Evolutionary conservation across 306 rosid species (phyloP), one percentile per base, ranked within the genome.

Genomic region (Castanospermum australe): DNA sequence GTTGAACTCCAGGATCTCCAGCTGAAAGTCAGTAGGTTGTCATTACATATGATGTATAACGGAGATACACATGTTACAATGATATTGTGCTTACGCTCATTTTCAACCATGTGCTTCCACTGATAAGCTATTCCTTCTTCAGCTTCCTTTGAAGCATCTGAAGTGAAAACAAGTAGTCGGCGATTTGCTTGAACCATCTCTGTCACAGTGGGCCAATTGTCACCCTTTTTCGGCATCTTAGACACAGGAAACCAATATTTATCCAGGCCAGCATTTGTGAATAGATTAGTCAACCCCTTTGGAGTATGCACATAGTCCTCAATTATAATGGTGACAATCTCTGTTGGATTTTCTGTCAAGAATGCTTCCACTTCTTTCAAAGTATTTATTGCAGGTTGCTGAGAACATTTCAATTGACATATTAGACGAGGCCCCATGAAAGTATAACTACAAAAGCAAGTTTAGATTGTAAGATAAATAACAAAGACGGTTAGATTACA

Each of bases 261-360:
- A 76, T 76, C 97, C 72, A 96, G 81, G 35, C 97, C 99, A 78
- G 99, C 97, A 62, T 67, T 85, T 24, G 85, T 41, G 77, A 96
- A 96, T 60, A 96, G 77, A 83, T 83, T 88, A 78, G 85, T 75
- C 87, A 96, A 79, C 54, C 98, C 99, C 81, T 93, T 96, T 25
- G 99, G 91, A 78, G 97, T 80, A 63, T 89, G 96, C 83, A 96
- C 99, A 65, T 96, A 96, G 79, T 96, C 99, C 84, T 96, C 99
- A 78, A 96, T 90, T 71, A 96, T 88, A 74, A 96, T 93, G 65
- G 98, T 96, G 86, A 96, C 92, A 76, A 96, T 91, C 85, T 91
- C 98, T 0, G 86, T 76, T 12, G 99, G 97, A 87, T 93, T 90
- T 83, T 60, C 84, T 0, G 87, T 84, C 84, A 96, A 79, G 86